Conservation (phyloP, 148 eudicot species). For the Rhododendron mucronatum region DNA sequence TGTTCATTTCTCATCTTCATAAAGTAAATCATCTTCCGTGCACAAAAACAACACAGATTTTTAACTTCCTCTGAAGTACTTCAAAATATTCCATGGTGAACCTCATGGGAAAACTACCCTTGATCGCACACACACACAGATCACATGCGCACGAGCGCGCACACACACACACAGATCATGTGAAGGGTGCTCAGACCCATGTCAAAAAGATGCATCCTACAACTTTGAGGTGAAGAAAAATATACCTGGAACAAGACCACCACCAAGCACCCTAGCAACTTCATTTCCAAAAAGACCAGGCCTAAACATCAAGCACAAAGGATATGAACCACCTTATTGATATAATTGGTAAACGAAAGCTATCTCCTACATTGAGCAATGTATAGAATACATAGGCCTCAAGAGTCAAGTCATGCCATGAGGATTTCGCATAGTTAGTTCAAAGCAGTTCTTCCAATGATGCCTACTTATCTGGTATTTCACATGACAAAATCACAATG, state of each 20-base stretch:
- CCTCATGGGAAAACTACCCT: not conserved
- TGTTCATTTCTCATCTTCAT: not conserved
- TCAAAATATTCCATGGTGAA: not conserved
- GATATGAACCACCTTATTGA: not conserved
- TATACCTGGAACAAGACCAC: constrained; percentile 93
- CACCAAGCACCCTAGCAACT: constrained; percentile 91
- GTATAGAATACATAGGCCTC: not conserved
- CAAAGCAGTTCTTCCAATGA: not conserved
- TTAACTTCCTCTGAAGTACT: not conserved
- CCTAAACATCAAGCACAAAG: constrained; percentile 33
- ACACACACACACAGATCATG: not conserved
- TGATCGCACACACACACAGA: not conserved
- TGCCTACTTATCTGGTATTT: not conserved
- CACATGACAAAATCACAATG: not conserved
- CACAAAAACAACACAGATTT: not conserved
- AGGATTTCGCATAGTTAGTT: not conserved
- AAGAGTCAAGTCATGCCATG: not conserved
- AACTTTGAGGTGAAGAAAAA: not conserved
- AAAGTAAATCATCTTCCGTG: not conserved
- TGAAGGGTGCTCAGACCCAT: not conserved
- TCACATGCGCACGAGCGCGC: not conserved
- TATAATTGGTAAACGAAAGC: not conserved
- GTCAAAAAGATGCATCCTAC: not conserved
- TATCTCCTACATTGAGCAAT: not conserved
- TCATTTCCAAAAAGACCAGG: constrained; percentile 72